Base-by-base conservation (phyloP, 148 eudicot species). In the Chenopodium formosanum region DNA sequence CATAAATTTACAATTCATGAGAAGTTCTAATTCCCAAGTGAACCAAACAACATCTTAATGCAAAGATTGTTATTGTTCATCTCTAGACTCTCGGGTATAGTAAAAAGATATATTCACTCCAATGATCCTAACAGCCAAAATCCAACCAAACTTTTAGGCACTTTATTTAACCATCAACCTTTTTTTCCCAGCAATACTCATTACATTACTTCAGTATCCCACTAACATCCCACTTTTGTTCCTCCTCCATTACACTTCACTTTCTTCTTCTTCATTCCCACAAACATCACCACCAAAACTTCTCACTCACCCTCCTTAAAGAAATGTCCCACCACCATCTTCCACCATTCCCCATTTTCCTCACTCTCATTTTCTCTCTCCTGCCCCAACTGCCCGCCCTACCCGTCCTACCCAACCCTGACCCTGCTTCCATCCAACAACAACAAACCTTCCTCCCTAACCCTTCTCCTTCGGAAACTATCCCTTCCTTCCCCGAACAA, bases 401-500 rank as follows among this genome's bases (percentile, higher is more conserved):
- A 14, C 62, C 62, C 62, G 76, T 23, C 19, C 44, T 82, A 3
- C 62, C 62, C 62, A 56, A 56, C 83, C 94, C 91, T 0, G 82
- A 81, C 82, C 88, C 88, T 23, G 32, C 76, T n/a, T 8, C 86
- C 23, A 9, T 76, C 81, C 81, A 77, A 17, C 66, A 67, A 25
- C 75, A 79, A 25, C 80, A 72, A 19, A 65, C 87, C 73, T 77
- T 91, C 78, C 82, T 75, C 66, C 89, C 88, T 0, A 40, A 75
- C 83, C 80, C 85, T 2, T 78, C 82, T 3, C 62, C 62, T 4
- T 22, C 62, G 62, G 62, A 87, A 58, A 92, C 96, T 40, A 90
- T 94, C 82, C 97, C 97, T 1, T 93, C 98, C 27, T 94, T 92
- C 84, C 94, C 97, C 0, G 94, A 90, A 53, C 94, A 94, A 85